Evolutionary conservation across 345 rosid species (phyloP), one percentile per base, ranked within the genome.

Genomic region (Eucalyptus virginea): DNA sequence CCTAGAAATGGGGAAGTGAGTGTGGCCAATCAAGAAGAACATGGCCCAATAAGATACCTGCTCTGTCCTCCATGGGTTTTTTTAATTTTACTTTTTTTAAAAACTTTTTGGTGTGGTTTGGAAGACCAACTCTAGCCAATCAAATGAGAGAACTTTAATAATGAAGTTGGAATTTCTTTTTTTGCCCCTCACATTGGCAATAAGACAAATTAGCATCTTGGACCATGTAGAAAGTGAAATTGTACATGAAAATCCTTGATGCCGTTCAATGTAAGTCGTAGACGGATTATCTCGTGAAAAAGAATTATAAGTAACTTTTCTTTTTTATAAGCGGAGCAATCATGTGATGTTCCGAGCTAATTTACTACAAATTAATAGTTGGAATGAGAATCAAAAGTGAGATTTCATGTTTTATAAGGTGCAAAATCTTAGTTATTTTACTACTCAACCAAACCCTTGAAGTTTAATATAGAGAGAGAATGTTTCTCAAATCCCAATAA

Each of bases 351-450:
- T n/a, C 3, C 3, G 3, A 65, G 3, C 37, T n/a, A n/a, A 9
- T 13, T 65, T 34, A n/a, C 40, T 65, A 0, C 3, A 15, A 65
- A 8, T n/a, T 0, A 65, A n/a, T 4, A 2, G 11, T 15, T 1
- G 5, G 21, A 65, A 17, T n/a, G 21, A 65, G 11, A 16, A 65
- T 65, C 11, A 18, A 7, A n/a, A 32, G 1, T 8, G 37, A 30
- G 11, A 65, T 18, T 65, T 65, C 21, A 65, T 16, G 5, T 32
- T 65, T 65, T n/a, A n/a, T n/a, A n/a, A 65, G 19, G 37, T n/a
- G 40, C 17, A 4, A n/a, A 34, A 65, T n/a, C 24, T 19, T 17
- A 32, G 3, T 69, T 17, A 69, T 34, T 69, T 69, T 32, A 18
- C 11, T 11, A 69, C 19, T 9, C 81, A 5, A 72, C 14, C 34